Base-by-base conservation (phyloP, 164 flowering plant genomes). In the Chimonanthus praecox region DNA sequence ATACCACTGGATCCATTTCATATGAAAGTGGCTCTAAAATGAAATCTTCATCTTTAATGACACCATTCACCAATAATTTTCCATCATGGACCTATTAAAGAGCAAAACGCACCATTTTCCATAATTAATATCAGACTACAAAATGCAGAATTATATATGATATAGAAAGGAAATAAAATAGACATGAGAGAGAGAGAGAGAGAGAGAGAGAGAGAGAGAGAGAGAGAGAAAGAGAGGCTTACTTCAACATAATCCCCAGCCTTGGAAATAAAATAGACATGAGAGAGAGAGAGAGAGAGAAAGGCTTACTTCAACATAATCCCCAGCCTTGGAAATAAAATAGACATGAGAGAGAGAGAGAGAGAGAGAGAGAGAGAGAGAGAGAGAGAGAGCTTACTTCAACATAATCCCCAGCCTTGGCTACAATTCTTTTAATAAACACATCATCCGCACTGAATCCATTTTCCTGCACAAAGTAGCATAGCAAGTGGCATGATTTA, bases 401-500 rank as follows among this genome's bases (percentile, higher is more conserved):
- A 67, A 96, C 97, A 83, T 20, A 83, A 73, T 96, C 98, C 71
- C 99, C 98, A 60, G 84, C 95, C 77, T 68, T 92, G 46, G 98
- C 99, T 21, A 96, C 99, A 67, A 96, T 79, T 80, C 99, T 86
- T 83, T 96, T 96, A 50, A 96, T 90, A 72, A 96, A 94, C 7
- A 85, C 94, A 72, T 92, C 98, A 6, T 82, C 83, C 3, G 94
- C 80, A 75, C 84, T 86, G 71, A 11, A 88, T 74, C 98, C 99
- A 78, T 76, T 15, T 83, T 85, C 86, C 99, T 95, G 78, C 74
- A 82, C 18, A 68, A 16, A 43, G 64, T 61, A 6, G 16, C 16
- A 20, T 2, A 15, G 7, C n/a, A 11, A 47, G 46, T 47, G 15
- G 15, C 11, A 54, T 10, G 10, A 46, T 43, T 62, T 21, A 13